A percentile compares a stretch with the other conserved stretches of the same genome.
phyloP scores from a whole-genome alignment of 306 rosid species.

The Vigna radiata region DNA sequence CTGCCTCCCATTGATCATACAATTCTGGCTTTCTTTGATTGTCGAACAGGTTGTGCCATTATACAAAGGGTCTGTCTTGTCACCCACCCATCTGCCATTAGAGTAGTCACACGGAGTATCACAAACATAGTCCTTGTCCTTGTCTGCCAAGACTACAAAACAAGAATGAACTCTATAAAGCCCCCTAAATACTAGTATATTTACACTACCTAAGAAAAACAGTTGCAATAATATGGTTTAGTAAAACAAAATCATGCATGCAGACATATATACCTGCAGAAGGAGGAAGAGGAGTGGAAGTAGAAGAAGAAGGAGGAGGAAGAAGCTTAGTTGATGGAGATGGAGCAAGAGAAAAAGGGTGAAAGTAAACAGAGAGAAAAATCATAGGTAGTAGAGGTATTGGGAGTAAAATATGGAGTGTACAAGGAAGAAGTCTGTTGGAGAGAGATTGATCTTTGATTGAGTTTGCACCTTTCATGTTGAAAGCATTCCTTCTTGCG shows the following conservation, averaged over 20 bases:
- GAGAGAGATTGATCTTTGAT: constrained; percentile 52
- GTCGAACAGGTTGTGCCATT: constrained; percentile 65
- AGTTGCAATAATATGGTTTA: background rate
- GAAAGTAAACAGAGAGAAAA: constrained; percentile 50
- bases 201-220: background rate
- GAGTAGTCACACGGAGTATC: constrained; percentile 64
- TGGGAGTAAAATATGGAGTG: constrained; percentile 60
- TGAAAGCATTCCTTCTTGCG: constrained; percentile 27
- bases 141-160: constrained; percentile 42
- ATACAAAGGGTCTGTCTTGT: constrained; percentile 64
- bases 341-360: constrained; percentile 43
- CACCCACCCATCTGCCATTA: constrained; percentile 67
- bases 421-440: constrained; percentile 56
- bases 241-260: constrained; percentile 7
- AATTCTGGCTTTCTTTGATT: constrained; percentile 72
- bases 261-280: constrained; percentile 33
- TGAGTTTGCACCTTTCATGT: constrained; percentile 54
- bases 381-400: constrained; percentile 54
- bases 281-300: background rate
- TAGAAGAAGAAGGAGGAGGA: constrained; percentile 34
- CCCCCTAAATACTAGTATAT: background rate
- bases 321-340: constrained; percentile 39
- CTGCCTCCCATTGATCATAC: constrained; percentile 66
- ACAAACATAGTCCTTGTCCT: constrained; percentile 38
- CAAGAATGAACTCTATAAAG: constrained; percentile 1